Conservation (phyloP, 1,139 yeast species). For the Yamadazyma pseudoaaseri region DNA sequence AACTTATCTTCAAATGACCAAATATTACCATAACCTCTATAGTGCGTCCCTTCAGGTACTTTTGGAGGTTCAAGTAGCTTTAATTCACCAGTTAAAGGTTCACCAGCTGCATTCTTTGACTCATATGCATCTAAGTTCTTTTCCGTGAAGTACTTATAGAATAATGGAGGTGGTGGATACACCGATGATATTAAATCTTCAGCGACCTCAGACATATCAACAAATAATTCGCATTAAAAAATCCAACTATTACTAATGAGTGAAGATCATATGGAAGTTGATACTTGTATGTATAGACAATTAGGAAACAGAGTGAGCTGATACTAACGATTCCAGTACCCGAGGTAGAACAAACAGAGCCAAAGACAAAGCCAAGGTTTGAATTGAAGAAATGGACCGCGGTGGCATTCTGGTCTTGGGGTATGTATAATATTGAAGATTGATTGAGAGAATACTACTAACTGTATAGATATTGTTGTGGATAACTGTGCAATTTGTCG, state of each 20-base stretch:
- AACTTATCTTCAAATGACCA: conserved; percentile 78
- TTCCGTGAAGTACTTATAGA: conserved; percentile 62
- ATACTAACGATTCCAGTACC: conserved; percentile 15
- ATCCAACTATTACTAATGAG: conserved; percentile 9
- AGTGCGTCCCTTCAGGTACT: conserved; percentile 58
- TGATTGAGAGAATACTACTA: conserved; percentile 19
- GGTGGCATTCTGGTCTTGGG: conserved; percentile 99
- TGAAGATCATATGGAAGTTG: conserved; percentile 19
- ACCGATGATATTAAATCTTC: conserved; percentile 59
- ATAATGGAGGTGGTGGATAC: conserved; percentile 87
- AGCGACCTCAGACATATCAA: conserved; percentile 10
- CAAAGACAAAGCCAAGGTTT: conserved; percentile 33
- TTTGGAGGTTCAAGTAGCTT: conserved; percentile 64
- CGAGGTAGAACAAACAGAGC: conserved; percentile 15
- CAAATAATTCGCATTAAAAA: not conserved
- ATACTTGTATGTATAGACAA: conserved; percentile 16
- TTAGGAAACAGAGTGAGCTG: not conserved
- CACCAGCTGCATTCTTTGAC: conserved; percentile 17
- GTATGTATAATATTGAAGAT: conserved; percentile 33
- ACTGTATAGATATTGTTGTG: conserved; percentile 65
- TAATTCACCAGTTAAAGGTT: conserved; percentile 35
- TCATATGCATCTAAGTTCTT: conserved; percentile 49
- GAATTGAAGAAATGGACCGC: conserved; percentile 85
- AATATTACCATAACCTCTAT: conserved; percentile 76
- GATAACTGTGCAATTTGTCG: conserved; percentile 98